Base-by-base conservation (phyloP, 129 eudicot genomes). In the Ambrosia trifida region DNA sequence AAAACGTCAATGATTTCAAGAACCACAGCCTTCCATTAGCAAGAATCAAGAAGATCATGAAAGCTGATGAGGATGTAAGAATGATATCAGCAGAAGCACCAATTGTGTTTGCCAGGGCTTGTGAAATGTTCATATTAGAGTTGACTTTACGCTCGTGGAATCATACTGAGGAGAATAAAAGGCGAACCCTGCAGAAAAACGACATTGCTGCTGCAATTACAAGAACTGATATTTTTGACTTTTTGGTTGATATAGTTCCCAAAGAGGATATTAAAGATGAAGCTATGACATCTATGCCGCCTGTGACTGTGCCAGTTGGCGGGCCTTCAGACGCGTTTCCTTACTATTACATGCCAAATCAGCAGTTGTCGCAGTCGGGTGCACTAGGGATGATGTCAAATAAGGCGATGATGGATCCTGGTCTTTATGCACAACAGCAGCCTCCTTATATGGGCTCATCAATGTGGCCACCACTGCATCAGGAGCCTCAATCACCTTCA, bases 21-120 rank as follows among this genome's bases (percentile, higher is more conserved):
- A 89, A 89, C 78, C 96, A 89, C 77, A 89, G 96, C 76, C 93
- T 89, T 54, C 96, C 96, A 12, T 83, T 89, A n/a, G 95, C 95
- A 12, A 75, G 95, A 78, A 88, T 88, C 83, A 88, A 88, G 83
- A 88, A 88, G 73, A 88, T 89, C 79, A 89, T 89, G 96, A 89
- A 89, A 72, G 96, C 96, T 3, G 96, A 86, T 24, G 96, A 89
- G 64, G 96, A 89, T 68, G 93, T 89, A 3, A 70, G 93, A 24
- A 89, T 89, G 96, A 89, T 89, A 74, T 89, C 96, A 10, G 90
- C 93, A 6, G 96, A 86, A 54, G 96, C 96, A 43, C 96, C 90
- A 0, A 85, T 89, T 33, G 90, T 89, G 28, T 86, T 89, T 78
- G 96, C 96, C 35, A 68, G 88, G 64, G 96, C 96, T 0, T 83